Conservation (phyloP, 2,329 filamentous ascomycete species). For the Colletotrichum camelliae region DNA sequence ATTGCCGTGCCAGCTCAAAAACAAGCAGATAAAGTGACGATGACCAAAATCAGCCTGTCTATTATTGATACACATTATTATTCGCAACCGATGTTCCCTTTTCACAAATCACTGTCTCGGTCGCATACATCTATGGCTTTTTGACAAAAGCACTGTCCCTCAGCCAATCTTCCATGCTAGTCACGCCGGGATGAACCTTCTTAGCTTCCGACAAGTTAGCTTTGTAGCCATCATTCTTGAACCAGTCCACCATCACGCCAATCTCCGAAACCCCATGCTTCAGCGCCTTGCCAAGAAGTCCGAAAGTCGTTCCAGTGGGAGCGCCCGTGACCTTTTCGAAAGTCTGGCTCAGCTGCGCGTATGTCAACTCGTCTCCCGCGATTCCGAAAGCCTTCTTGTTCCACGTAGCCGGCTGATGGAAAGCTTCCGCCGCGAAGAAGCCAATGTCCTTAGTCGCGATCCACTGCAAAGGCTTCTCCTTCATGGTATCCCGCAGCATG, state of each 20-base stretch:
- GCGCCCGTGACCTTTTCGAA: not conserved
- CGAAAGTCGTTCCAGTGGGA: not conserved
- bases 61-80: not conserved
- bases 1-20: not conserved
- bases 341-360: not conserved
- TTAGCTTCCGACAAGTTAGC: not conserved
- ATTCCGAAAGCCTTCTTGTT: not conserved
- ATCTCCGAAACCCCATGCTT: not conserved
- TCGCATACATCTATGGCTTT: not conserved
- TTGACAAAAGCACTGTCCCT: not conserved
- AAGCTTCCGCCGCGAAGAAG: slow-evolving; percentile 41
- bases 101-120: not conserved
- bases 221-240: slow-evolving; percentile 5
- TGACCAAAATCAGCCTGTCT: not conserved
- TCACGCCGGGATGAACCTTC: not conserved
- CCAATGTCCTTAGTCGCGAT: slow-evolving; percentile 46
- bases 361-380: not conserved
- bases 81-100: not conserved
- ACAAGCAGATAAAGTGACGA: not conserved
- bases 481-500: slow-evolving; percentile 32
- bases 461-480: slow-evolving; percentile 37
- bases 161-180: not conserved
- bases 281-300: not conserved
- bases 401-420: slow-evolving; percentile 34
- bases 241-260: not conserved